phyloP scores from a whole-genome alignment of 192 early-diverging fungal genomes.

The Coemansia reversa region DNA sequence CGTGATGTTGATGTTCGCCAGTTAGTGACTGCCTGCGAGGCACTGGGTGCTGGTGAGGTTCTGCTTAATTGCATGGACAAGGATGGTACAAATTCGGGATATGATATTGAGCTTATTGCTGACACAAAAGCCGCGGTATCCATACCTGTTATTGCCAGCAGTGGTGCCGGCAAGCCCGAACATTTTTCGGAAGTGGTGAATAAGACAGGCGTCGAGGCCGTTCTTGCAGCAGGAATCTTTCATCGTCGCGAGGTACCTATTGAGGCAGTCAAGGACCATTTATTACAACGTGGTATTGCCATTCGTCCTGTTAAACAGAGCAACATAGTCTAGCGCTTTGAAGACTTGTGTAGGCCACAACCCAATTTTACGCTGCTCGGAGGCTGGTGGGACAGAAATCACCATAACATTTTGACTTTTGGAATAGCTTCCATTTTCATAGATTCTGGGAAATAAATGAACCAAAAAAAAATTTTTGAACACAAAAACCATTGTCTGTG shows the following conservation, averaged over 20 bases:
- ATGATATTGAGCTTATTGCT: constrained; percentile 81
- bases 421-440: no score
- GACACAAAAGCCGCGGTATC: constrained; percentile 75
- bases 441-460: neutral
- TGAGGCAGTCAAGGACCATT: constrained; percentile 74
- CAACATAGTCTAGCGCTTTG: no score
- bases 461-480: neutral
- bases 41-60: constrained; percentile 94
- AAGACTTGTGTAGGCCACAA: no score
- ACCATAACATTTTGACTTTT: no score
- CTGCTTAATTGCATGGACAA: constrained; percentile 98
- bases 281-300: constrained; percentile 55
- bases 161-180: constrained; percentile 82
- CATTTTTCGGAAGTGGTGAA: constrained; percentile 90
- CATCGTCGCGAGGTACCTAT: constrained; percentile 94
- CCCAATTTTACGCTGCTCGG: no score
- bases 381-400: no score
- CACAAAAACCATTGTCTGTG: neutral
- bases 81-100: constrained; percentile 98
- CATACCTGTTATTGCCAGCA: constrained; percentile 98
- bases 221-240: constrained; percentile 97
- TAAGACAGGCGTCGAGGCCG: constrained; percentile 89
- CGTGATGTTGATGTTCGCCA: constrained; percentile 93
- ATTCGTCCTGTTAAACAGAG: constrained; percentile 38
- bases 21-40: constrained; percentile 82